A percentile compares a stretch with the other conserved stretches of the same genome.
phyloP scores from a whole-genome alignment of 257 asterid genomes.

The Solanum habrochaites region DNA sequence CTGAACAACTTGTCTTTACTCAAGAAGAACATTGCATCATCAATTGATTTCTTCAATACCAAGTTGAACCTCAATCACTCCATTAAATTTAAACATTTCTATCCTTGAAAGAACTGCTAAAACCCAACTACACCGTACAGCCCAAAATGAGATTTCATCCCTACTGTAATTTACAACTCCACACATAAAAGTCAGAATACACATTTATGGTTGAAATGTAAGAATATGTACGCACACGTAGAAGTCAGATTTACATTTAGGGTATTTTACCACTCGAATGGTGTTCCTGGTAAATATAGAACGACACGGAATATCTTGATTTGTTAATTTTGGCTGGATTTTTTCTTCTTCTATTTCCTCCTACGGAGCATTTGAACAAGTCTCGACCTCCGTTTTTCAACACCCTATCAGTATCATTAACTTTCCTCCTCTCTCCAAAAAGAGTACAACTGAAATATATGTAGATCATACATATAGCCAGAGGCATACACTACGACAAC shows the following conservation, averaged over 20 bases:
- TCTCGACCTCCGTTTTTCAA: constrained; percentile 22
- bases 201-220: not conserved
- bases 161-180: not conserved
- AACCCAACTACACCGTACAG: no score
- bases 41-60: not conserved
- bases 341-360: constrained; percentile 25
- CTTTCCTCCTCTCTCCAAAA: constrained; percentile 22
- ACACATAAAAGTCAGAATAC: not conserved
- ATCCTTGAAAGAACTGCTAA: not conserved
- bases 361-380: constrained; percentile 10
- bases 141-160: not conserved
- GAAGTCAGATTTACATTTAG: not conserved
- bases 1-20: not conserved
- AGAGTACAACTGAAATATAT: constrained; percentile 49
- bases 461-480: constrained; percentile 11
- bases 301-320: constrained; percentile 57
- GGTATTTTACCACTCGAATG: constrained; percentile 64
- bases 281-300: constrained; percentile 81
- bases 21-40: not conserved
- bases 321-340: constrained; percentile 34
- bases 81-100: not conserved
- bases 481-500: not conserved
- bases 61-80: not conserved
- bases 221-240: not conserved
- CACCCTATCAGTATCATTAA: constrained; percentile 4